Evolutionary conservation across 768 basidiomycete genomes (phyloP), one percentile per base, ranked within the genome.

Genomic region (Pleurotus giganteus): DNA sequence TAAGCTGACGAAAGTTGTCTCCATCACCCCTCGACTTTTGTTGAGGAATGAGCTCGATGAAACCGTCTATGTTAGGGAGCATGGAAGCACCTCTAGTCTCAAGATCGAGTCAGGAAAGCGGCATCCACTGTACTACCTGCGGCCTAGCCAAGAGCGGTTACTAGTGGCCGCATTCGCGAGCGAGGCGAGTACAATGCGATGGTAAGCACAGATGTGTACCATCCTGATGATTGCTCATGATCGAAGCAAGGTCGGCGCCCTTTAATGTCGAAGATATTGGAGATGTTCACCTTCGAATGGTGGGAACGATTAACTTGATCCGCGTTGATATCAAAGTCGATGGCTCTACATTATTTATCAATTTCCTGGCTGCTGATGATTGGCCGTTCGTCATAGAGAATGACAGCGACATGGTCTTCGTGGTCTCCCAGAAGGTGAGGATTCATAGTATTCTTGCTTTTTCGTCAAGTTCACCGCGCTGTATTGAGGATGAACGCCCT

Each of bases 341-440:
- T 32, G 91, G 89, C 0, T 85, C 97, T 1, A 91, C 87, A 1
- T 91, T 99, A 51, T 98, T 95, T 70, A 74, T 98, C n/a, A 80
- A 80, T 51, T 71, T 98, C 58, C 76, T 78, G 11, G 66, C 74
- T 42, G 87, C 89, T 15, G 78, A 74, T 21, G 76, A 73, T 2
- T 98, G 94, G 93, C 97, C 97, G 1, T 93, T 98, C 67, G 75
- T 78, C 27, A 82, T 99, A 43, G 91, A 95, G 66, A 99, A 99
- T 60, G 84, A 89, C 32, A 95, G 89, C 53, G 88, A 91, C 59
- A 77, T 86, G 56, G 62, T 74, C 0, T 72, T 95, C 58, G 72
- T 73, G 8, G 76, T 96, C 57, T 83, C 74, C 56, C 97, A 99
- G 71, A 82, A 81, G 67, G 94, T 93, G 63, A 60, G 52, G 67